These are phyloP conservation scores for Neonectria sp. DNA, from an alignment of 2,329 filamentous ascomycete genomes.

Conservation along the genomic window DNA sequence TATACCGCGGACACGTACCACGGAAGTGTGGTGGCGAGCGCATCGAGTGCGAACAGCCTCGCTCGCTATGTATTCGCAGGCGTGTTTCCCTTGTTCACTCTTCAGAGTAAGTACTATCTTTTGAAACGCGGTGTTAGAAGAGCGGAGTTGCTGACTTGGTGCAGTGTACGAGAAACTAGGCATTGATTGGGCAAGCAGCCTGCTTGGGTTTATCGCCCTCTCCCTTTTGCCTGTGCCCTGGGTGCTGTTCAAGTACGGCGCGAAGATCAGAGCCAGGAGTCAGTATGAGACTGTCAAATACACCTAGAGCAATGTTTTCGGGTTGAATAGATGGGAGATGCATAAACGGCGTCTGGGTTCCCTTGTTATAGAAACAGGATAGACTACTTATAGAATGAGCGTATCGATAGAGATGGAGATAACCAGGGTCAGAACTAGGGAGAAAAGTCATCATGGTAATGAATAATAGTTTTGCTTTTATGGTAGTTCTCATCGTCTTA, in stretches of 20 bases:
- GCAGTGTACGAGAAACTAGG: conserved; percentile 61
- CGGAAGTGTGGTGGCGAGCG: conserved; percentile 69
- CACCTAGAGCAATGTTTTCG: not conserved
- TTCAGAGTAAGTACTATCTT: conserved; percentile 62
- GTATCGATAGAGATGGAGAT: not conserved
- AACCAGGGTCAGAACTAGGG: not conserved
- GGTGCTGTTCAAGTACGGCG: conserved; percentile 66
- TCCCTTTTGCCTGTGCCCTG: conserved; percentile 67
- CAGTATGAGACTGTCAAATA: conserved; percentile 56
- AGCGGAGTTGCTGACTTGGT: conserved; percentile 29
- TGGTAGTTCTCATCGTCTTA: not conserved
- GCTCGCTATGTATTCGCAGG: conserved; percentile 69
- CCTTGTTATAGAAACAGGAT: not conserved
- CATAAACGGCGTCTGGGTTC: not conserved
- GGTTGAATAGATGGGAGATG: not conserved
- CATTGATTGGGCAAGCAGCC: conserved; percentile 62
- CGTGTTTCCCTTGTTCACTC: conserved; percentile 73
- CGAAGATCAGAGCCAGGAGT: conserved; percentile 42
- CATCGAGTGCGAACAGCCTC: conserved; percentile 72
- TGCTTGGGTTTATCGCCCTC: conserved; percentile 64
- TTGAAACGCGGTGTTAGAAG: fast-evolving
- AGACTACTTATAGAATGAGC: not conserved
- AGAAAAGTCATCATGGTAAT: too few species aligned
- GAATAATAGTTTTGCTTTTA: not conserved
- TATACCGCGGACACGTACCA: conserved; percentile 72